Base-by-base conservation (phyloP, 352 stramenopile genomes). In the Phytophthora aleatoria region DNA sequence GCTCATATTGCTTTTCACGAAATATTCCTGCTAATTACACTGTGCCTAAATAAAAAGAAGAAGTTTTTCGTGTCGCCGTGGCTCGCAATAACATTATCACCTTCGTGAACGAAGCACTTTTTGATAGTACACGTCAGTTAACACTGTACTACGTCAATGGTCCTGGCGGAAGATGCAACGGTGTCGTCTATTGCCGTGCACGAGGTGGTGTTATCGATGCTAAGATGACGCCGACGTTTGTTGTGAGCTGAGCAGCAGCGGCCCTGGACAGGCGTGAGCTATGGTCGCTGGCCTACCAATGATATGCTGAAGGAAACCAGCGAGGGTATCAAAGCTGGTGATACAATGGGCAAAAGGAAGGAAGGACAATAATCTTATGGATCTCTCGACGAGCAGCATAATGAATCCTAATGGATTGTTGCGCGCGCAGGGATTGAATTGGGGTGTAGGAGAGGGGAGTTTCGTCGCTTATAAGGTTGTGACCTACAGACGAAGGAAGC, bases 1-100 rank as follows among this genome's bases (percentile, higher is more conserved):
- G 35, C 66, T 88, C 12, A 76, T 97, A 58, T 75, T 99, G 33
- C 96, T 99, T 70, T 58, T 96, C n/a, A 84, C 87, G 20, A 97
- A 98, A 24, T 89, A 3, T 89, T 96, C 51, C 45, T 98, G 51
- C 64, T 98, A 15, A 67, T 91, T 13, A 76, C 79, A 61, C 65
- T 93, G 50, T 91, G 83, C 64, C 78, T 89, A 59, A 87, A 78
- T 38, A 73, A 91, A 12, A 81, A 90, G 49, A 57, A 70, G 44
- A 82, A 73, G 50, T 71, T 71, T 27, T 93, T 90, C 61, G 61
- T 93, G 50, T 71, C 56, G 86, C 86, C 7, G 86, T 91, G 10
- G 68, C 86, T 28, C 79, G 86, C 2, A 67, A 79, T 50, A 85
- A 81, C 45, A 69, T 95, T 35, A 76, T 91, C 30, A 50, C 75